Percentiles rank a stretch among this genome's conserved stretches.
Conservation (phyloP, 2,329 filamentous ascomycete genomes). For the Xylaria sp. region DNA sequence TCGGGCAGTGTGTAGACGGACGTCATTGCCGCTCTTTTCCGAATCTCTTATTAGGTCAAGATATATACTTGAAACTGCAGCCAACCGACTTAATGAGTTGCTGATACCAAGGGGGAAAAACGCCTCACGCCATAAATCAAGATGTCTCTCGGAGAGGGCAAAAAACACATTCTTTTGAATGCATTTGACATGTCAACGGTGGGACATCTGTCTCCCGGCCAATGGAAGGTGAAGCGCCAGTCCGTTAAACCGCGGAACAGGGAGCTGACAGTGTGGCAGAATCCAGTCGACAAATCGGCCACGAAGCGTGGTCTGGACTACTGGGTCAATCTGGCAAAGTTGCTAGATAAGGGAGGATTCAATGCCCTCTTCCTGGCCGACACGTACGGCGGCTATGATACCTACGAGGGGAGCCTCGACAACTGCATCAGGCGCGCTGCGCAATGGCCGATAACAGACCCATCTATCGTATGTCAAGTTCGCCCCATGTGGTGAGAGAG, state of each 20-base stretch:
- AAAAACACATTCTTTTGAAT: constrained; percentile 63
- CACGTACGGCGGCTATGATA: constrained; percentile 66
- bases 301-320: constrained; percentile 63
- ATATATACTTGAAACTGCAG: background rate
- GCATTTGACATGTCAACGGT: constrained; percentile 69
- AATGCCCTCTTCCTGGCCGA: constrained; percentile 69
- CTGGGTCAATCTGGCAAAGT: constrained; percentile 65
- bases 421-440: constrained; percentile 64
- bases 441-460: constrained; percentile 68
- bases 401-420: constrained; percentile 61
- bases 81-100: background rate
- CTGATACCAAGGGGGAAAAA: constrained; percentile 5
- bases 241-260: background rate
- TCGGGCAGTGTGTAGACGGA: background rate
- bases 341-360: constrained; percentile 64
- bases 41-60: background rate
- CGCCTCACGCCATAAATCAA: background rate
- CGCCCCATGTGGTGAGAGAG: background rate
- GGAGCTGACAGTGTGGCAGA: constrained; percentile 41
- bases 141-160: constrained; percentile 32
- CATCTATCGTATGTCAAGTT: constrained; percentile 55
- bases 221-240: constrained; percentile 59
- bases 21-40: background rate
- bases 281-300: constrained; percentile 62
- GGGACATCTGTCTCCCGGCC: constrained; percentile 65